Percentiles rank a stretch among this genome's conserved stretches.
Evolutionary conservation across 805 yeast species (phyloP).

Genomic region (Saccharomycopsis capsularis): DNA sequence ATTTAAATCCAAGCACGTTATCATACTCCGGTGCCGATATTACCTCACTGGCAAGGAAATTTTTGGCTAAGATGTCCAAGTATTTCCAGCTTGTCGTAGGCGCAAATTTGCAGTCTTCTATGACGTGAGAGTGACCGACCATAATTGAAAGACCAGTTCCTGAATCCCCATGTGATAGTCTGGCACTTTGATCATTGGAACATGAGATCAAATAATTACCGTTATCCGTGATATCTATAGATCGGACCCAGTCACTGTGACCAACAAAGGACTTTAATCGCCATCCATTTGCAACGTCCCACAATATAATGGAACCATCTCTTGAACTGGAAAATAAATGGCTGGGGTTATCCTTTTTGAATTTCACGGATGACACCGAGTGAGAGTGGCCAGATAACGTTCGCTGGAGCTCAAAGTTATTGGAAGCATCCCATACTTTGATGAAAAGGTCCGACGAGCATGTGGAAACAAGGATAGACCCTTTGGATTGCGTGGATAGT

Average conservation of each 20-base stretch:
- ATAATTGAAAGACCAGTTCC: constrained; percentile 64
- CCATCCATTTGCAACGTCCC: constrained; percentile 67
- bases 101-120: constrained; percentile 65
- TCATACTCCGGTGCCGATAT: constrained; percentile 26
- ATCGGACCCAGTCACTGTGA: constrained; percentile 86
- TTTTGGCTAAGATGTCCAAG: constrained; percentile 40
- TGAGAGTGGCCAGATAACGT: constrained; percentile 84
- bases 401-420: constrained; percentile 45
- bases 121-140: constrained; percentile 76
- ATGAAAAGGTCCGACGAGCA: constrained; percentile 47
- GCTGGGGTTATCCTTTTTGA: constrained; percentile 40
- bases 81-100: constrained; percentile 44
- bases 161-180: constrained; percentile 58
- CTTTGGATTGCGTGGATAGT: constrained; percentile 20
- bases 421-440: constrained; percentile 61
- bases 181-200: constrained; percentile 69
- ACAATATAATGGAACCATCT: constrained; percentile 51
- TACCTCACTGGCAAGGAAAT: constrained; percentile 28
- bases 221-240: constrained; percentile 39
- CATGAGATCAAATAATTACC: constrained; percentile 51
- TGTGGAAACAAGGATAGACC: constrained; percentile 34
- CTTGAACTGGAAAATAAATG: constrained; percentile 56
- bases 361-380: constrained; percentile 59
- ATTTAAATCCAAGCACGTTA: constrained; percentile 49
- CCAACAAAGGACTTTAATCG: constrained; percentile 60